Conservation (phyloP, 305 asterid genomes). For the Fraxinus sp. region DNA sequence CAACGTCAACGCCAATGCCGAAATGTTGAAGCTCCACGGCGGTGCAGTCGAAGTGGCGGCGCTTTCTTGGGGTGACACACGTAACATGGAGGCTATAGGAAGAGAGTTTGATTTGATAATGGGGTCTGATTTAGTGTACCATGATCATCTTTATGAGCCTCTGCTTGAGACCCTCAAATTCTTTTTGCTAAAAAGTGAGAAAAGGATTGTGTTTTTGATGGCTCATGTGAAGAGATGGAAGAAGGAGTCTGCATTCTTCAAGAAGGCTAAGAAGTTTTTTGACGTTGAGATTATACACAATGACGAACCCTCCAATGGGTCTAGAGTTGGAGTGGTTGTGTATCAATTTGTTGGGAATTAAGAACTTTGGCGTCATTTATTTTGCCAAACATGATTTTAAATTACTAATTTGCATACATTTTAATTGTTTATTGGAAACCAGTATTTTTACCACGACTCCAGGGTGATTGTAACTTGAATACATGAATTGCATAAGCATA, state of each 20-base stretch:
- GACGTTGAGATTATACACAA: constrained; percentile 43
- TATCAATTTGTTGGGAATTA: constrained; percentile 48
- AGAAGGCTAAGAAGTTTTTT: constrained; percentile 60
- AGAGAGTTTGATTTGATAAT: constrained; percentile 56
- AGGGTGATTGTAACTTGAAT: too few relatives aligned
- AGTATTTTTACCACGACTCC: background rate
- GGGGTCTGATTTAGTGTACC: constrained; percentile 78
- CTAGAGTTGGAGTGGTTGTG: constrained; percentile 62
- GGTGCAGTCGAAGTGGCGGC: constrained; percentile 53
- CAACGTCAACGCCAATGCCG: constrained; percentile 61
- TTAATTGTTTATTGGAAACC: background rate
- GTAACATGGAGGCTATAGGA: constrained; percentile 56
- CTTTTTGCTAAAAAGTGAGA: constrained; percentile 39
- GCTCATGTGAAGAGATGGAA: constrained; percentile 77
- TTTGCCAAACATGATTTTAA: background rate
- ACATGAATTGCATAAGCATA: background rate
- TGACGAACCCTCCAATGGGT: constrained; percentile 49
- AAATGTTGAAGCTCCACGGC: constrained; percentile 31
- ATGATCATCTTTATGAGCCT: constrained; percentile 60
- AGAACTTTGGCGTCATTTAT: background rate
- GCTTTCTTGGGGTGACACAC: constrained; percentile 71
- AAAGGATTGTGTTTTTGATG: constrained; percentile 53
- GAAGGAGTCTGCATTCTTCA: constrained; percentile 62
- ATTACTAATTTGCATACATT: background rate
- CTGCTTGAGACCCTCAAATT: constrained; percentile 52